Base-by-base conservation (phyloP, 345 rosid genomes). In the Corymbia maculata region DNA sequence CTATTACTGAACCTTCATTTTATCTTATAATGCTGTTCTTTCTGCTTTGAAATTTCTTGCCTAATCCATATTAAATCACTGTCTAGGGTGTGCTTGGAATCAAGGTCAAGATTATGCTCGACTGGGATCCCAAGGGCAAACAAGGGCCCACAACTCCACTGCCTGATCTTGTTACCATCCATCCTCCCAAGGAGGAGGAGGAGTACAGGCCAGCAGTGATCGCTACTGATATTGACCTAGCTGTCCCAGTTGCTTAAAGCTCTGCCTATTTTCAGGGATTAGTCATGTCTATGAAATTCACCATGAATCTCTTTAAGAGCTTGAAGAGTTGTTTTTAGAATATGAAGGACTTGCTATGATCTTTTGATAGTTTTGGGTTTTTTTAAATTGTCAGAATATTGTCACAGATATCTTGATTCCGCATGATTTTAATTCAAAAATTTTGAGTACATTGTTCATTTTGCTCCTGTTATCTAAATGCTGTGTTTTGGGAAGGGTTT, bases 111-210 rank as follows among this genome's bases (percentile, higher is more conserved):
- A 90, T 96, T 36, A 97, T 97, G 98, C 96, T 97, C 13, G 97
- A 94, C 70, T 95, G 96, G 97, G 98, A 97, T 92, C 98, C 97
- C 1, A 95, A 94, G 94, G 99, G 99, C 45, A 96, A 92, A 92
- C 90, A 85, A 26, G 99, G 99, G 19, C 98, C 98, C 0, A 95
- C 59, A 49, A 94, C 96, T 8, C 98, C 99, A 16, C 88, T 96
- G 26, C 98, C 98, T 36, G 99, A 97, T 93, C 88, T 94, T 21
- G 99, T 97, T 13, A 96, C 94, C 4, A 97, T 96, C 91, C 97
- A 94, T 87, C 68, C 94, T 13, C 98, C 98, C 44, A 97, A 97
- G 96, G 98, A 94, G 12, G 98, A 95, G 53, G 95, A 91, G 79
- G 92, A 89, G 59, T 89, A 86, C 52, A 80, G 50, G 45, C 88